A percentile compares a stretch with the other conserved stretches of the same genome.
Conservation (phyloP, 1,284 basidiomycete species). For the Microbotryomycetes sp. region DNA sequence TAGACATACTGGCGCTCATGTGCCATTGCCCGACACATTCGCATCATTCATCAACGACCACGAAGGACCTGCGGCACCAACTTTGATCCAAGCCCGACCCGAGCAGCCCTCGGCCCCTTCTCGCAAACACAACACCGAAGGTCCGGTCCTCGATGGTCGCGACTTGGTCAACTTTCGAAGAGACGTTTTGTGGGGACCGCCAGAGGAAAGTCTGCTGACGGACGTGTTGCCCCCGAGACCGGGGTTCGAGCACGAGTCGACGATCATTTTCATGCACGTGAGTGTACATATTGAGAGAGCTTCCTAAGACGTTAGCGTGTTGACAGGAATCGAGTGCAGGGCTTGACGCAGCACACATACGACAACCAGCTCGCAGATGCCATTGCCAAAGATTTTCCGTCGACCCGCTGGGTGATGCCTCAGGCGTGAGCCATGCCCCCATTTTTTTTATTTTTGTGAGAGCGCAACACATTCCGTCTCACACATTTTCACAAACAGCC, state of each 20-base stretch:
- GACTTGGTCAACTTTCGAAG: neutral
- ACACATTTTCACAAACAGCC: conserved; percentile 1
- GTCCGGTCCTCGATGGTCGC: neutral
- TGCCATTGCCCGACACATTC: neutral
- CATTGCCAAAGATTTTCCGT: conserved; percentile 3
- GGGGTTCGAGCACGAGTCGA: neutral
- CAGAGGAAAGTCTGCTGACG: neutral
- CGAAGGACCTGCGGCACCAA: neutral
- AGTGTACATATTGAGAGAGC: too few species aligned
- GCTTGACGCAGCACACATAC: conserved; percentile 5
- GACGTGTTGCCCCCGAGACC: neutral
- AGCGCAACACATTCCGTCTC: neutral
- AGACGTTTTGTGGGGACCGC: neutral
- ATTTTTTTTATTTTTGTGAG: too few species aligned
- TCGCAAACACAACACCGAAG: neutral
- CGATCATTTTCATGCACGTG: conserved; percentile 23
- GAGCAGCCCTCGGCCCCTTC: too few species aligned
- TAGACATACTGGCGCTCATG: neutral
- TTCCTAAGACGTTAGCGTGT: too few species aligned
- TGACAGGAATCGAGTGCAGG: too few species aligned
- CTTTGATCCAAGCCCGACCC: too few species aligned
- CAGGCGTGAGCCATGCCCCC: conserved; percentile 9
- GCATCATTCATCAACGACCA: neutral
- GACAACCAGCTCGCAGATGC: conserved; percentile 8
- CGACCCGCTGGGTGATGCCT: conserved; percentile 22